Percentiles rank a stretch among this genome's conserved stretches.
phyloP scores from a whole-genome alignment of 1,284 basidiomycete genomes.

The Melampsora occidentalis region DNA sequence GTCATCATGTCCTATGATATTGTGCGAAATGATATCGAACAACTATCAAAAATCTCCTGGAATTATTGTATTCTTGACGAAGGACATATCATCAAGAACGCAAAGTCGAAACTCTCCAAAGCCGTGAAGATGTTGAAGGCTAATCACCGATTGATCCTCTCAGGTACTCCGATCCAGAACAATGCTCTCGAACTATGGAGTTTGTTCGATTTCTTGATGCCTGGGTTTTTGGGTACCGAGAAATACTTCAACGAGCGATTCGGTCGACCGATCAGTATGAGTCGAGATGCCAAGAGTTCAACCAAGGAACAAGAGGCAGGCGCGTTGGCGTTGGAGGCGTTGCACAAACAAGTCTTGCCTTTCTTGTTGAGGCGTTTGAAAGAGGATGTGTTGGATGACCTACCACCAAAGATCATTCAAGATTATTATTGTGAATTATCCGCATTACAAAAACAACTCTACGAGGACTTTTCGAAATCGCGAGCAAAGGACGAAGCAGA shows the following conservation, averaged over 20 bases:
- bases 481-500: conserved; percentile 54
- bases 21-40: conserved; percentile 86
- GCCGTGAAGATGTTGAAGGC: conserved; percentile 88
- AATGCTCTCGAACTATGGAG: conserved; percentile 98
- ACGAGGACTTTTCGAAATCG: conserved; percentile 86
- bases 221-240: conserved; percentile 94
- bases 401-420: conserved; percentile 99
- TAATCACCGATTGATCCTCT: conserved; percentile 88
- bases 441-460: conserved; percentile 84
- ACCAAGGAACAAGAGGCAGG: conserved; percentile 90
- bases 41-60: conserved; percentile 74
- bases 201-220: conserved; percentile 99
- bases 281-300: conserved; percentile 81
- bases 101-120: conserved; percentile 94
- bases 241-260: conserved; percentile 93
- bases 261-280: conserved; percentile 91
- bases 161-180: conserved; percentile 98
- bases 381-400: conserved; percentile 91
- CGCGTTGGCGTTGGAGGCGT: conserved; percentile 84
- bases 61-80: conserved; percentile 97
- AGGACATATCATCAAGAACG: conserved; percentile 97
- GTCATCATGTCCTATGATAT: conserved; percentile 97
- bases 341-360: conserved; percentile 98
- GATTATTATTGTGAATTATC: conserved; percentile 99
- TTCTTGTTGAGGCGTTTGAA: conserved; percentile 95